These are phyloP conservation scores for Saccharomyces hybrid DNA, from an alignment of 1,139 yeast species.

Conservation along the genomic window DNA sequence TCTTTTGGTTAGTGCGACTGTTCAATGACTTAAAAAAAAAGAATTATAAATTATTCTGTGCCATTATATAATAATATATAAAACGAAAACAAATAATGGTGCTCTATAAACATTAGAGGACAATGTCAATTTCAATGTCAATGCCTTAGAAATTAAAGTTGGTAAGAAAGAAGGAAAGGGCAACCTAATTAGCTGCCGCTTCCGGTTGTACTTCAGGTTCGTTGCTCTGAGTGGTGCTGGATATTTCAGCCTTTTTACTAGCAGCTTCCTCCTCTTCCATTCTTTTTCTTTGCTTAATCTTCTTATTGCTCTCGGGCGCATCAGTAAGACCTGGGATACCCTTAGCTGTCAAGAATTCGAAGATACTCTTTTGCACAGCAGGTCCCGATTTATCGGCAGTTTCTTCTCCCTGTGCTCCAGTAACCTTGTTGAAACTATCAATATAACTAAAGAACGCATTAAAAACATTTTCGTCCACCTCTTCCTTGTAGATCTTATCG, in stretches of 20 bases:
- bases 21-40: not conserved
- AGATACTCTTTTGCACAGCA: constrained; percentile 39
- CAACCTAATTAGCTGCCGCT: not conserved
- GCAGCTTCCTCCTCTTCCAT: constrained; percentile 1
- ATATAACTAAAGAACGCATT: constrained; percentile 84
- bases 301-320: not conserved
- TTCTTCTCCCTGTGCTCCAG: constrained; percentile 28
- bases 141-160: not conserved
- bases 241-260: not conserved
- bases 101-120: not conserved
- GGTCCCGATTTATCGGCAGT: constrained; percentile 21
- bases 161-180: not conserved
- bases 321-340: constrained; percentile 37
- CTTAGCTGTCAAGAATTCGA: constrained; percentile 67
- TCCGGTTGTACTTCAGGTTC: not conserved
- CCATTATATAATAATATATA: not conserved
- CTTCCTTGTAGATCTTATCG: constrained; percentile 87
- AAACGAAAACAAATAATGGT: not conserved
- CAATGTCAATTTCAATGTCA: not conserved
- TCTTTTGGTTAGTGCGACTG: not conserved
- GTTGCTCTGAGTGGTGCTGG: not conserved
- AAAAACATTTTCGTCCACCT: constrained; percentile 76
- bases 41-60: not conserved
- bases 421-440: constrained; percentile 52
- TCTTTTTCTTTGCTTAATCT: constrained; percentile 1